Base-by-base conservation (phyloP, 768 basidiomycete species). In the Lyophyllum atratum region DNA sequence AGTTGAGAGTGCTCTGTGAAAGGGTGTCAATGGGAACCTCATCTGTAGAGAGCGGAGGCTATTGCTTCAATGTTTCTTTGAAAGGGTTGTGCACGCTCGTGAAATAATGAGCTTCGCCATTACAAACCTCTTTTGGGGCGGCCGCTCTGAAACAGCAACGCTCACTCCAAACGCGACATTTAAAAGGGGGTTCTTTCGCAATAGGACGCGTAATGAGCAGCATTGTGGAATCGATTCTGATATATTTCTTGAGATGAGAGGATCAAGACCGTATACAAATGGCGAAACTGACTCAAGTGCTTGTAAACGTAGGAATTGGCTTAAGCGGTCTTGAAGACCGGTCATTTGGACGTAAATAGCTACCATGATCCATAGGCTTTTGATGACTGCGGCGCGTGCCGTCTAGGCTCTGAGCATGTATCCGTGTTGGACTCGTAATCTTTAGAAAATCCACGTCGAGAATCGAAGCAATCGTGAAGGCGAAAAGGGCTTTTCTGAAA, bases 201-300 rank as follows among this genome's bases (percentile, higher is more conserved):
- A 48, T 39, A 34, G 17, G 21, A 26, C 42, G 33, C 49, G 33
- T 28, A 10, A 19, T 28, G 10, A 5, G 39, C 39, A n/a, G 10
- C 39, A 19, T 40, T 19, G 34, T 19, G 39, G n/a, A 37, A 15
- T 6, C 6, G 6, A 31, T 31, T 11, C 40, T 44, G 28, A 22
- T 47, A 52, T 58, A 51, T 58, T 58, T 49, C 29, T 46, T 54
- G n/a, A 29, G 43, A 50, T 17, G 17, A 24, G 33, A 52, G 48
- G 25, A 12, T 21, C 26, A 39, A 19, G 25, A 24, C 12, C 29
- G 45, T 22, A 8, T 24, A 29, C 58, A 49, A 59, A 59, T 54
- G 43, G 58, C 58, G 48, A 59, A 59, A 59, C 48, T 28, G 28
- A 51, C 52, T 45, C 58, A 50, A 8, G 6, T 17, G 44, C 21